A percentile compares a stretch with the other conserved stretches of the same genome.
phyloP scores from a whole-genome alignment of 345 rosid genomes.

The Boechera divaricarpa region DNA sequence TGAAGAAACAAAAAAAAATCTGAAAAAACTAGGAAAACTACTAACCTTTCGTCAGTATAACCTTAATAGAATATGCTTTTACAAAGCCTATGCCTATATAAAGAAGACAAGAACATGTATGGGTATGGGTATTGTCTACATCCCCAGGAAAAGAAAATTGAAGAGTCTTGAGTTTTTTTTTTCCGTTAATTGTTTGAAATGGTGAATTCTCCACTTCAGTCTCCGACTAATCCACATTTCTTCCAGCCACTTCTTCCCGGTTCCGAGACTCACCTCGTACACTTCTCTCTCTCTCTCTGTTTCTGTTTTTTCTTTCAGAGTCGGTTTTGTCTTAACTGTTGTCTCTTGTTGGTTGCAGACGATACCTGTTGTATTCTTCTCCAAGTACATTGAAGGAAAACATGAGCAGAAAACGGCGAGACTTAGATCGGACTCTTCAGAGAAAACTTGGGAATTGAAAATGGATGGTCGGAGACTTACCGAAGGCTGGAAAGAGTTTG shows the following conservation, averaged over 20 bases:
- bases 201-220: conserved; percentile 21
- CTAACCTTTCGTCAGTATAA: not conserved
- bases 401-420: not conserved
- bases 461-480: conserved; percentile 34
- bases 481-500: conserved; percentile 38
- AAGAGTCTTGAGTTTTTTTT: not conserved
- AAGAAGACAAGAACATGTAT: not conserved
- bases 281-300: not conserved
- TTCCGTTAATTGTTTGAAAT: conserved; percentile 3
- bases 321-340: not conserved
- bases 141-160: not conserved
- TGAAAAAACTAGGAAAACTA: not conserved
- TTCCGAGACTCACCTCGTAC: conserved; percentile 26
- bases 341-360: conserved; percentile 31
- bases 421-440: conserved; percentile 24
- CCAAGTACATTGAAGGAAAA: conserved; percentile 13
- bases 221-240: conserved; percentile 35
- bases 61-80: no score
- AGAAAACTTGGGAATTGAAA: conserved; percentile 25
- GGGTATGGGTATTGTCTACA: not conserved
- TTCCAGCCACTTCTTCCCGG: conserved; percentile 44
- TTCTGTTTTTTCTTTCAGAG: not conserved
- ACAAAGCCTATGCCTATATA: not conserved
- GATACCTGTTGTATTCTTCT: conserved; percentile 34
- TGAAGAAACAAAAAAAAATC: not conserved